Conservation (phyloP, 176 grass and related monocot species). For the Eragrostis curvula region DNA sequence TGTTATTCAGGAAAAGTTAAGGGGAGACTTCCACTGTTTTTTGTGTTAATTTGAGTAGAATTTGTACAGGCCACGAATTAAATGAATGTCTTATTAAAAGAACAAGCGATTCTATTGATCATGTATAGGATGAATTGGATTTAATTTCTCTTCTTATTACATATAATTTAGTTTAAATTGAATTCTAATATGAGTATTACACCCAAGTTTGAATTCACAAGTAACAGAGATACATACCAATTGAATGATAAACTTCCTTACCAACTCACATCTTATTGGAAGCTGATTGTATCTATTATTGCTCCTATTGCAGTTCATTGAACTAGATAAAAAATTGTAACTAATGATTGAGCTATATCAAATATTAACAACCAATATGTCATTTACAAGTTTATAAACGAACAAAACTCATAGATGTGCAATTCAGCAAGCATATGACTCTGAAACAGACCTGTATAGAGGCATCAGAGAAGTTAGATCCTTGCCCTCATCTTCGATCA, state of each 20-base stretch:
- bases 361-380: slow-evolving; percentile 11
- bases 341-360: neutral
- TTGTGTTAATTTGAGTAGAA: slow-evolving; percentile 14
- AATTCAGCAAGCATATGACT: neutral
- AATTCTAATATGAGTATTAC: neutral
- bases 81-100: neutral
- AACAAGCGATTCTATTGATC: neutral
- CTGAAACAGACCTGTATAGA: slow-evolving; percentile 70
- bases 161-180: neutral
- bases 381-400: neutral
- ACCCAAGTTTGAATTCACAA: slow-evolving; percentile 1
- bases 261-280: neutral
- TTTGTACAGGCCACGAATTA: neutral
- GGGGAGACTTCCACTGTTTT: neutral
- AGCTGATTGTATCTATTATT: slow-evolving; percentile 10
- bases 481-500: slow-evolving; percentile 44
- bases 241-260: slow-evolving; percentile 7
- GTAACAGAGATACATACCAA: neutral
- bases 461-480: slow-evolving; percentile 63
- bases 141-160: slow-evolving; percentile 3
- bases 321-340: neutral
- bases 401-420: neutral
- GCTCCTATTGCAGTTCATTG: neutral
- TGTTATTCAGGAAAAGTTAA: neutral
- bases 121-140: neutral